These are phyloP conservation scores for Geotrichum citri-aurantii DNA, from an alignment of 1,139 yeast species.

Conservation along the genomic window DNA sequence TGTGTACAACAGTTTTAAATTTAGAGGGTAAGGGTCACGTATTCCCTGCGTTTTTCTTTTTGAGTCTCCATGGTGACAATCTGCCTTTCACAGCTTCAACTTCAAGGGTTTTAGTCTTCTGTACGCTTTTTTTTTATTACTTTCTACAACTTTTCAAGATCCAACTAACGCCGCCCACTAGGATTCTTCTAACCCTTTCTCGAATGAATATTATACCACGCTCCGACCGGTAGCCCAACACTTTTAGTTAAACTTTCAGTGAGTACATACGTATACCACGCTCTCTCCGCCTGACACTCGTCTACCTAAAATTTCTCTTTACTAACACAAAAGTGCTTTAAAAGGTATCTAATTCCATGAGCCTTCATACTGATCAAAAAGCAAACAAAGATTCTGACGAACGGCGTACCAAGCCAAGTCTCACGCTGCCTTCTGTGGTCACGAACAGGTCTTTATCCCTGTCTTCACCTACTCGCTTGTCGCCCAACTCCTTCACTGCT, in stretches of 20 bases:
- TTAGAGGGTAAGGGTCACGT: not conserved
- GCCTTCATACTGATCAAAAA: not conserved
- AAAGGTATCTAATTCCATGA: not conserved
- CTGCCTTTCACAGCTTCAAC: not conserved
- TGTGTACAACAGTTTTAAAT: not conserved
- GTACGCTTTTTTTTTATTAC: not conserved
- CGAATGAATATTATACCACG: not conserved
- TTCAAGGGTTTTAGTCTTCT: not conserved
- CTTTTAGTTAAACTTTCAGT: not conserved
- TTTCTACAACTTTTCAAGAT: not conserved
- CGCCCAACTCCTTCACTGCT: conserved; percentile 7
- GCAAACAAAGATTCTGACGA: not conserved
- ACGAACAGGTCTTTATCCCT: conserved; percentile 4
- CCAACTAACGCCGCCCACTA: not conserved
- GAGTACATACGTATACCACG: not conserved
- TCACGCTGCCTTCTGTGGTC: not conserved
- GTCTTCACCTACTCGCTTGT: conserved; percentile 7
- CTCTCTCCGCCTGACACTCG: not conserved
- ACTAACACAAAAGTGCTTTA: not conserved
- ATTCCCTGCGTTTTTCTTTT: not conserved
- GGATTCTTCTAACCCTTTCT: not conserved
- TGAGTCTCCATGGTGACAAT: not conserved
- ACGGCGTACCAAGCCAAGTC: not conserved
- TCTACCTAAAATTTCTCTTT: too few relatives aligned
- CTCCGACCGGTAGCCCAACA: not conserved